Evolutionary conservation across 1,139 yeast species (phyloP).

Genomic region (Taiozyma onychis): DNA sequence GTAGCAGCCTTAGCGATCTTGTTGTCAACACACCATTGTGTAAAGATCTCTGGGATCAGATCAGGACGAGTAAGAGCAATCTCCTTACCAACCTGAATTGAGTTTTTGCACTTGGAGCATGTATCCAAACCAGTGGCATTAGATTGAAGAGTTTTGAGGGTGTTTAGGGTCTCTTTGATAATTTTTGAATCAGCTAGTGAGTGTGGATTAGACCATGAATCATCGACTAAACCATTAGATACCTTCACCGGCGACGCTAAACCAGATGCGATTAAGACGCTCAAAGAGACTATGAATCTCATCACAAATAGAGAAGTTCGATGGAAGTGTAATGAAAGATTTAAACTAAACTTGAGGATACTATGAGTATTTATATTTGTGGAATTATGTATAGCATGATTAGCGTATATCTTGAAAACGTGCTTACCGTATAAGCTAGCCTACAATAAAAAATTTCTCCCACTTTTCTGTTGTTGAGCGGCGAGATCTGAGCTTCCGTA

Average conservation of each 20-base stretch:
- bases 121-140: conserved; percentile 9
- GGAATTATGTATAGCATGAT: not conserved
- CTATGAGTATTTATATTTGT: not conserved
- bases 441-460: too few species aligned
- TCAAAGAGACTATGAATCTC: not conserved
- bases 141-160: conserved; percentile 12
- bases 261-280: not conserved
- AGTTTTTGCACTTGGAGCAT: conserved; percentile 15
- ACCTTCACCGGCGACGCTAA: not conserved
- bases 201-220: conserved; percentile 3
- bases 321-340: not conserved
- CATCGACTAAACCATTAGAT: not conserved
- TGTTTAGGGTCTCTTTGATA: conserved; percentile 8
- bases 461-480: too few species aligned
- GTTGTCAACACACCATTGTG: conserved; percentile 36
- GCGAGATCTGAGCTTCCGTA: too few species aligned
- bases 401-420: not conserved
- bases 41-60: conserved; percentile 36
- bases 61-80: conserved; percentile 37
- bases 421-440: not conserved
- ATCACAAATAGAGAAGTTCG: not conserved
- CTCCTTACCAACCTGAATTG: conserved; percentile 36
- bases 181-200: conserved; percentile 10
- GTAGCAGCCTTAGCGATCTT: conserved; percentile 20
- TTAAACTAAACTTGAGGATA: not conserved